These are phyloP conservation scores for Penicillium bialowiezense DNA, from an alignment of 495 filamentous ascomycete species.

Conservation along the genomic window DNA sequence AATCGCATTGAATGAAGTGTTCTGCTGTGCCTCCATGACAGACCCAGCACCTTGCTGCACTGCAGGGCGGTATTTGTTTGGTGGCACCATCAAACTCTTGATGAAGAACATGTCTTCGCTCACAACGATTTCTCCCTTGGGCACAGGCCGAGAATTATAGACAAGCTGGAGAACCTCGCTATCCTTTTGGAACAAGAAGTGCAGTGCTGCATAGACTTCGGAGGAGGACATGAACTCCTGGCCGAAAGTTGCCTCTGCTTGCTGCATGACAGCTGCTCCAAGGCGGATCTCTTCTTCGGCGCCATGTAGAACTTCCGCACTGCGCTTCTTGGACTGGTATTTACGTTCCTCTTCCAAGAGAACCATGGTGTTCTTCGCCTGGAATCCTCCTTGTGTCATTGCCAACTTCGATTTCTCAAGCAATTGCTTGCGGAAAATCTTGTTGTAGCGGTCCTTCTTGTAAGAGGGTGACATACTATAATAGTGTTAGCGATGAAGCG, in stretches of 20 bases:
- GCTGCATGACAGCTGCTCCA: conserved; percentile 34
- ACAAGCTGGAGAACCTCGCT: conserved; percentile 74
- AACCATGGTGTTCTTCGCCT: conserved; percentile 60
- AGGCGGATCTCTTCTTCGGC: conserved; percentile 70
- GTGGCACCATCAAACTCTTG: conserved; percentile 77
- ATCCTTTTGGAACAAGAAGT: conserved; percentile 82
- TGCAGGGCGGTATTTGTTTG: conserved; percentile 89
- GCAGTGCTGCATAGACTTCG: conserved; percentile 73
- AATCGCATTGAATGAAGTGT: conserved; percentile 78
- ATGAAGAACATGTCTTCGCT: conserved; percentile 92
- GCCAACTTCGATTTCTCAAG: conserved; percentile 64
- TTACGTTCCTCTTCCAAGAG: conserved; percentile 42
- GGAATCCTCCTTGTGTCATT: conserved; percentile 69
- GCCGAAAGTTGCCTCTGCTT: conserved; percentile 25
- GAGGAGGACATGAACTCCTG: conserved; percentile 70
- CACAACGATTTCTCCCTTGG: conserved; percentile 48
- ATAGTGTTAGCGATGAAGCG: conserved; percentile 10
- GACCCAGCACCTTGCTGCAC: conserved; percentile 72
- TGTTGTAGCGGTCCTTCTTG: conserved; percentile 81
- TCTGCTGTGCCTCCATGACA: conserved; percentile 81
- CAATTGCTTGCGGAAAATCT: conserved; percentile 87
- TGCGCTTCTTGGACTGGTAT: conserved; percentile 30
- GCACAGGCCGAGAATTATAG: conserved; percentile 68
- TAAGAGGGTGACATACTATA: conserved; percentile 68
- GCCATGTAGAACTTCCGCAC: conserved; percentile 39